These are phyloP conservation scores for Lathyrus aphaca DNA, from an alignment of 306 rosid genomes.

Conservation along the genomic window DNA sequence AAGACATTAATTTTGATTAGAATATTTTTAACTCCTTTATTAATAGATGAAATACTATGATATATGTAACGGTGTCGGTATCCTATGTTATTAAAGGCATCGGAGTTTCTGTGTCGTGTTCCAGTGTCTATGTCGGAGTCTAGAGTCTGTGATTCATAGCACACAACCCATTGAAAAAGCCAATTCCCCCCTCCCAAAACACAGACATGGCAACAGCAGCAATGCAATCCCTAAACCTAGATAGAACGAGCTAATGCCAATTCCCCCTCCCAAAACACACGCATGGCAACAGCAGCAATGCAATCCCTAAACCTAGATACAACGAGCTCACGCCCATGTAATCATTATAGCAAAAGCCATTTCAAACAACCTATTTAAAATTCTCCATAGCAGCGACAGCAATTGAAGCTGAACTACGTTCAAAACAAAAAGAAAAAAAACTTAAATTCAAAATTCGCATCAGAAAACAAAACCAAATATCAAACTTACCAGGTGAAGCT, in stretches of 20 bases:
- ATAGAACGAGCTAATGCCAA: background rate
- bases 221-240: conserved; percentile 5
- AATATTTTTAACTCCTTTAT: no score
- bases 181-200: background rate
- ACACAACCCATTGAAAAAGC: background rate
- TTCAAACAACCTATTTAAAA: background rate
- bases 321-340: background rate
- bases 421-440: background rate
- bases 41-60: no score
- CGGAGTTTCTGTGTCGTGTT: no score
- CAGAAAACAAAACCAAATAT: background rate
- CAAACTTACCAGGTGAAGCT: conserved; percentile 70
- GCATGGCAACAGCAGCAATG: background rate
- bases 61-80: no score
- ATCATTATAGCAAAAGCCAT: background rate
- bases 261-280: background rate
- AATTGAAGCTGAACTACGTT: background rate
- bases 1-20: no score
- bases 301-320: conserved; percentile 8
- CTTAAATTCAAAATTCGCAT: background rate
- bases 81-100: no score
- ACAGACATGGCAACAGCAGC: background rate
- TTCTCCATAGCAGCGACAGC: background rate
- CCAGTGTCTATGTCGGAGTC: no score
- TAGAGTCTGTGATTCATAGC: no score